A percentile compares a stretch with the other conserved stretches of the same genome.
Evolutionary conservation across 306 rosid species (phyloP).

Genomic region (Castanea mollissima): DNA sequence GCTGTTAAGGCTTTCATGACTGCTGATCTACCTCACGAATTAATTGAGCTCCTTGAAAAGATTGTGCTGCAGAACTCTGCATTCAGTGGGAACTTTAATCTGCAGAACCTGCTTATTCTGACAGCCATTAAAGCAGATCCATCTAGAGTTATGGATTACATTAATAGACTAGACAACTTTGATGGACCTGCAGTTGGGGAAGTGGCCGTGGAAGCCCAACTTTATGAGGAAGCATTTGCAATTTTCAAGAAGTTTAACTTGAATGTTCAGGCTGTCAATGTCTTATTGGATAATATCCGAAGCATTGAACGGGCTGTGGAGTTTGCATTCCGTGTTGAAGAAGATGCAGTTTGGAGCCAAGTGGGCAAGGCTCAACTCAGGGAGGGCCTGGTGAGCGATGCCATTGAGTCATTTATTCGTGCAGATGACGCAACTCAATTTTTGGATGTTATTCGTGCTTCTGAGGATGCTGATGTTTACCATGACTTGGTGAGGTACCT

Average conservation of each 20-base stretch:
- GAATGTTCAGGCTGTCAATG: slow-evolving; percentile 98
- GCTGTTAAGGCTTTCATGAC: slow-evolving; percentile 99
- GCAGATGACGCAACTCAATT: slow-evolving; percentile 95
- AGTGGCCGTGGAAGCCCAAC: slow-evolving; percentile 90
- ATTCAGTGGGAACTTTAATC: slow-evolving; percentile 96
- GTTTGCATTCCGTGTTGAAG: slow-evolving; percentile 98
- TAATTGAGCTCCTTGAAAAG: slow-evolving; percentile 99
- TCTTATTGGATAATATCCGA: slow-evolving; percentile 75
- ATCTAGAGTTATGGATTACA: slow-evolving; percentile 97
- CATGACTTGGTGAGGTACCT: slow-evolving; percentile 94
- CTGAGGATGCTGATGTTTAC: slow-evolving; percentile 76
- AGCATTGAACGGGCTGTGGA: slow-evolving; percentile 97
- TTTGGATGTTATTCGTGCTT: slow-evolving; percentile 89
- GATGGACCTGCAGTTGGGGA: slow-evolving; percentile 99
- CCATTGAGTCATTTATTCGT: slow-evolving; percentile 92
- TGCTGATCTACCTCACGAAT: slow-evolving; percentile 96
- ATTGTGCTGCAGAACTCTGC: slow-evolving; percentile 99
- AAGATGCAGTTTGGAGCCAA: slow-evolving; percentile 99
- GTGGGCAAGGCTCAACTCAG: slow-evolving; percentile 97
- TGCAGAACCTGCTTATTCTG: slow-evolving; percentile 91
- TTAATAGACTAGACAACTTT: slow-evolving; percentile 91
- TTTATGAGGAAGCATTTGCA: slow-evolving; percentile 90
- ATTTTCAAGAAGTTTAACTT: slow-evolving; percentile 97
- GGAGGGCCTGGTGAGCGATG: slow-evolving; percentile 97
- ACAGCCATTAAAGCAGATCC: slow-evolving; percentile 98